Percentiles rank a stretch among this genome's conserved stretches.
These are phyloP conservation scores for Pinus taeda DNA, from an alignment of 75 land plant species.

Conservation along the genomic window DNA sequence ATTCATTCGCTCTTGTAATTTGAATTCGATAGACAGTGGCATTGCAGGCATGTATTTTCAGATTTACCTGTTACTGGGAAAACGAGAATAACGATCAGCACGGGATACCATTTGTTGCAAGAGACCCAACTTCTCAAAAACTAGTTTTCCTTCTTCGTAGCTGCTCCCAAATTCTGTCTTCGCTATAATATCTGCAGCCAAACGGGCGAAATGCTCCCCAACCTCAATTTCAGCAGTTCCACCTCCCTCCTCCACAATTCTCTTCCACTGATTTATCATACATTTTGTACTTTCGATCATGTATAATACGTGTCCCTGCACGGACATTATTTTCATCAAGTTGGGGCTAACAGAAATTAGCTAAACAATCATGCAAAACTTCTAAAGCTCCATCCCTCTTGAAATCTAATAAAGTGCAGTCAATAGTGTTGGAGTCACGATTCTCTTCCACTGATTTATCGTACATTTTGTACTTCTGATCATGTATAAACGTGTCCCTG, in stretches of 20 bases:
- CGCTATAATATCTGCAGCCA: slow-evolving; percentile 16
- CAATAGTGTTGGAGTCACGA: too few species aligned
- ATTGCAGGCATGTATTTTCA: neutral
- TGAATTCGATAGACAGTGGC: neutral
- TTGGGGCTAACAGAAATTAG: neutral
- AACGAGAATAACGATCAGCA: slow-evolving; percentile 14
- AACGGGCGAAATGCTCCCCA: neutral
- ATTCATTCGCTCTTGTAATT: neutral
- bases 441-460: too few species aligned
- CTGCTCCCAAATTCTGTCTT: slow-evolving; percentile 24
- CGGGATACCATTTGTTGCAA: slow-evolving; percentile 14
- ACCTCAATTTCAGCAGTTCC: slow-evolving; percentile 17
- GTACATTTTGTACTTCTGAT: too few species aligned
- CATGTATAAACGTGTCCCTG: too few species aligned
- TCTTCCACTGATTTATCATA: slow-evolving; percentile 12
- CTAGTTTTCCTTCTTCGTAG: neutral
- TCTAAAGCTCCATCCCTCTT: neutral
- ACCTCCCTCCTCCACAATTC: too few species aligned
- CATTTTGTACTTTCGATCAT: slow-evolving; percentile 15
- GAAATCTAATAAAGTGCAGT: neutral
- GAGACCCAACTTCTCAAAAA: neutral
- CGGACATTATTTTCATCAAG: too few species aligned
- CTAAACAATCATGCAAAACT: neutral
- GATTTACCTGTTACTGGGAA: neutral
- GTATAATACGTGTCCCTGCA: slow-evolving; percentile 13